Evolutionary conservation across 2,329 filamentous ascomycete species (phyloP).

Genomic region (Colletotrichum plurivorum): DNA sequence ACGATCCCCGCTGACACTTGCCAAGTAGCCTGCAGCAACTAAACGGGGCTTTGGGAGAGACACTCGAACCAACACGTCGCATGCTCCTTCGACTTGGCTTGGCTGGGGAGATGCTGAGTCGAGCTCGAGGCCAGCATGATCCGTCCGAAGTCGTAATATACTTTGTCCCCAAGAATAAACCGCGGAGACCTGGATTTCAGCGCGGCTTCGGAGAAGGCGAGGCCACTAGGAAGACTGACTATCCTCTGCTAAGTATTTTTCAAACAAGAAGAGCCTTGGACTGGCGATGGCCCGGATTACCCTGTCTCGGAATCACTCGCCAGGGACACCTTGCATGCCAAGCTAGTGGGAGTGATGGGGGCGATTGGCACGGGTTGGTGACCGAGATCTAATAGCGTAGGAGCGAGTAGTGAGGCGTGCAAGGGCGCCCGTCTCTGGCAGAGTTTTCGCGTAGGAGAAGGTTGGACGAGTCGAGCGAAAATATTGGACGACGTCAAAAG

Average conservation of each 20-base stretch:
- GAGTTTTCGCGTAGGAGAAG: background rate
- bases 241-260: background rate
- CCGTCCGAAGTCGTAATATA: background rate
- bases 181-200: slow-evolving; percentile 11
- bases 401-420: background rate
- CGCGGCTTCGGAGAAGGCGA: slow-evolving; percentile 7
- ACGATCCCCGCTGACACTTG: background rate
- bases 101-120: slow-evolving; percentile 2
- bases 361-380: slow-evolving; percentile 16
- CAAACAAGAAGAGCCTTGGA: slow-evolving; percentile 3
- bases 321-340: slow-evolving; percentile 20
- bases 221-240: background rate
- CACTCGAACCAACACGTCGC: slow-evolving; percentile 8
- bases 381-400: slow-evolving; percentile 11
- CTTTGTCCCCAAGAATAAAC: slow-evolving; percentile 7
- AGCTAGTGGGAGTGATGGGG: background rate
- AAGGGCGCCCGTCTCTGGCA: background rate
- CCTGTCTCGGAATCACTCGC: slow-evolving; percentile 11
- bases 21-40: slow-evolving; percentile 5
- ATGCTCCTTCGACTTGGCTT: slow-evolving; percentile 4
- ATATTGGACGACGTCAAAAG: slow-evolving; percentile 26
- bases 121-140: background rate
- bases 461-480: slow-evolving; percentile 1
- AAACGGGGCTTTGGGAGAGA: background rate
- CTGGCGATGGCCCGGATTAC: background rate